phyloP scores from a whole-genome alignment of 2,329 filamentous ascomycete genomes.

The Niveomyces coronatus region DNA sequence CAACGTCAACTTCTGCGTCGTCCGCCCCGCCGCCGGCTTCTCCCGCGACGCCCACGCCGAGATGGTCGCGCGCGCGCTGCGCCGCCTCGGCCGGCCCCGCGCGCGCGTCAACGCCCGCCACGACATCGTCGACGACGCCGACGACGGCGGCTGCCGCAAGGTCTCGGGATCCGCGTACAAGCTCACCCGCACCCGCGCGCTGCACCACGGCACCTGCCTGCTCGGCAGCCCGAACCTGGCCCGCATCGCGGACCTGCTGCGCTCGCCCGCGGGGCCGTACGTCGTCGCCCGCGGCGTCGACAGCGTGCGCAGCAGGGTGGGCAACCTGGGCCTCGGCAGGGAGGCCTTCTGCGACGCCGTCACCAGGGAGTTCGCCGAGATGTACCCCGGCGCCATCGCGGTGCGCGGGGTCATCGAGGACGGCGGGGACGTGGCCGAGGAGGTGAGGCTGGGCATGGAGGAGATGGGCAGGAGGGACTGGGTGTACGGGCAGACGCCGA shows the following conservation, averaged over 20 bases:
- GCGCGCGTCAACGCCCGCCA: constrained; percentile 80
- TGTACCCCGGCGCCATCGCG: constrained; percentile 50
- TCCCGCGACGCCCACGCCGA: constrained; percentile 79
- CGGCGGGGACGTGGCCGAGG: constrained; percentile 32
- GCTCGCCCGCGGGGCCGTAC: constrained; percentile 66
- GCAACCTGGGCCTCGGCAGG: constrained; percentile 57
- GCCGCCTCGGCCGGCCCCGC: constrained; percentile 43
- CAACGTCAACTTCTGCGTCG: constrained; percentile 92
- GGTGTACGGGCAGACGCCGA: constrained; percentile 79
- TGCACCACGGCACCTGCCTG: constrained; percentile 91
- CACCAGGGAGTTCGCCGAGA: constrained; percentile 50
- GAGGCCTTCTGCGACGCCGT: constrained; percentile 44
- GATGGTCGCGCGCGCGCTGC: constrained; percentile 83
- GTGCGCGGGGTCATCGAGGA: constrained; percentile 36
- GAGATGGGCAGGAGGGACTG: constrained; percentile 51
- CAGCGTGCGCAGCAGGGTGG: constrained; percentile 76
- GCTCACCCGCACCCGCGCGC: constrained; percentile 64
- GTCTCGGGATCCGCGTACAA: constrained; percentile 95
- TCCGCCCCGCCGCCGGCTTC: constrained; percentile 66
- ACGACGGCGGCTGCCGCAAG: constrained; percentile 46
- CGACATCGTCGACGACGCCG: constrained; percentile 69
- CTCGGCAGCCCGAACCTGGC: constrained; percentile 65
- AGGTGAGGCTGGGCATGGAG: constrained; percentile 25
- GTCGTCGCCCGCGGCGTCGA: constrained; percentile 80
- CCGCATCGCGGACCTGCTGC: constrained; percentile 58